A percentile compares a stretch with the other conserved stretches of the same genome.
Conservation (phyloP, 2,329 filamentous ascomycete species). For the Arthrobotrys megalospora region DNA sequence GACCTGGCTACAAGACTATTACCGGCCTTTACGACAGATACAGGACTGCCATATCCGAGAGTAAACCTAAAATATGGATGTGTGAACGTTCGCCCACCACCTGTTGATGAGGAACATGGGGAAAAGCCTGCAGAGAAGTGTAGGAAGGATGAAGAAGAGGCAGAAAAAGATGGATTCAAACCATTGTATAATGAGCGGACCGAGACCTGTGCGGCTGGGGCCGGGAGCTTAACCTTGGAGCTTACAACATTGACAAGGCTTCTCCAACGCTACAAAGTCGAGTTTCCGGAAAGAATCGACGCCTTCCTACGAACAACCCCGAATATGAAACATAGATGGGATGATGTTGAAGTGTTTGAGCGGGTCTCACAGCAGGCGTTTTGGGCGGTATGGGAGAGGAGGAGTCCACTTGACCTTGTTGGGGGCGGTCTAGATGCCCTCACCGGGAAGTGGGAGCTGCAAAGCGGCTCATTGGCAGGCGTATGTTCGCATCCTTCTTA, state of each 20-base stretch:
- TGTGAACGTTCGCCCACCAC: slow-evolving; percentile 77
- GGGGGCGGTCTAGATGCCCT: slow-evolving; percentile 94
- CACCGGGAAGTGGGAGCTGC: slow-evolving; percentile 83
- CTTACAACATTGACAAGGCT: slow-evolving; percentile 91
- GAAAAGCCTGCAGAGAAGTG: slow-evolving; percentile 67
- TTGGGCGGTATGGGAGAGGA: slow-evolving; percentile 93
- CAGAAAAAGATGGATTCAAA: slow-evolving; percentile 52
- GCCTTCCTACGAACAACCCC: slow-evolving; percentile 9
- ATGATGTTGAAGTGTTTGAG: slow-evolving; percentile 78
- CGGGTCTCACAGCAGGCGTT: slow-evolving; percentile 91
- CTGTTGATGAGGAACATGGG: slow-evolving; percentile 68
- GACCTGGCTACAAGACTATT: slow-evolving; percentile 87
- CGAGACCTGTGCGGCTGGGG: slow-evolving; percentile 95
- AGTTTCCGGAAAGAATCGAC: slow-evolving; percentile 36
- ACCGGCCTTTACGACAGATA: slow-evolving; percentile 86
- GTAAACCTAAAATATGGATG: slow-evolving; percentile 93
- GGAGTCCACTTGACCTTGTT: slow-evolving; percentile 87
- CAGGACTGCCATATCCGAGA: slow-evolving; percentile 92
- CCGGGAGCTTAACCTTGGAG: slow-evolving; percentile 94
- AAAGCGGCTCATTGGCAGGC: slow-evolving; percentile 51
- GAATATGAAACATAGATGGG: slow-evolving; percentile 43
- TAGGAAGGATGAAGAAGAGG: slow-evolving; percentile 56
- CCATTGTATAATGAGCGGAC: slow-evolving; percentile 77
- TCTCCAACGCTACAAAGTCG: slow-evolving; percentile 76
- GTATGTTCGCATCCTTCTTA: slow-evolving; percentile 31